Evolutionary conservation across 257 asterid genomes (phyloP), one percentile per base, ranked within the genome.

Genomic region (Jacaranda copaia): DNA sequence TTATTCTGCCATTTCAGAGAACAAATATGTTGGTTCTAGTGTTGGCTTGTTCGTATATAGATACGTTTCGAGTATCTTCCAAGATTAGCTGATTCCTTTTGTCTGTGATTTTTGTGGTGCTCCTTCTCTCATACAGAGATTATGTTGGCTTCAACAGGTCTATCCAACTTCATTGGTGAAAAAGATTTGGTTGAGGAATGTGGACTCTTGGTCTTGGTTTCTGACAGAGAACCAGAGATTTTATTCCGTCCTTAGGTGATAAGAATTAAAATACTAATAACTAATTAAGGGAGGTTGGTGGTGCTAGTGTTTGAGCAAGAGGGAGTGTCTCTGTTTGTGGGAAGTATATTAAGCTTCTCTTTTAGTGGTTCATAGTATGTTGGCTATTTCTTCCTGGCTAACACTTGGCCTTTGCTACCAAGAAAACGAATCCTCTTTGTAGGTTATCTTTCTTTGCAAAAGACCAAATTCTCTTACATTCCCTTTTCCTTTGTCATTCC

Each of bases 101-200:
- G 91, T 89, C 91, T 85, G 76, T 73, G 52, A 76, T 65, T 73
- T 78, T 75, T 77, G 80, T 85, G 84, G 78, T 77, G 76, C 68
- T 77, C 84, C 51, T 85, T 81, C 75, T 80, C 92, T 84, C 67
- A 58, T 79, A 64, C 70, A 73, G 18, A 84, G 72, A 79, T 75
- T 77, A 80, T 86, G 84, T 81, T 87, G 84, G 79, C 76, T 86
- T 79, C 81, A 86, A 75, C 88, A 87, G 96, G 91, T 86, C 80
- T 79, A 68, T 69, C 77, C 77, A 72, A 59, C 83, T 81, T 67
- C 89, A 76, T 80, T 81, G 92, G 88, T 80, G 69, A 48, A 64
- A 57, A 19, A 77, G 51, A 71, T 15, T 53, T 57, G 63, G 75
- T 72, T 71, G 79, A 81, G 83, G 73, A 85, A 82, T 78, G 82